These are phyloP conservation scores for Lasiosphaeria hispida DNA, from an alignment of 495 filamentous ascomycete species.

Conservation along the genomic window DNA sequence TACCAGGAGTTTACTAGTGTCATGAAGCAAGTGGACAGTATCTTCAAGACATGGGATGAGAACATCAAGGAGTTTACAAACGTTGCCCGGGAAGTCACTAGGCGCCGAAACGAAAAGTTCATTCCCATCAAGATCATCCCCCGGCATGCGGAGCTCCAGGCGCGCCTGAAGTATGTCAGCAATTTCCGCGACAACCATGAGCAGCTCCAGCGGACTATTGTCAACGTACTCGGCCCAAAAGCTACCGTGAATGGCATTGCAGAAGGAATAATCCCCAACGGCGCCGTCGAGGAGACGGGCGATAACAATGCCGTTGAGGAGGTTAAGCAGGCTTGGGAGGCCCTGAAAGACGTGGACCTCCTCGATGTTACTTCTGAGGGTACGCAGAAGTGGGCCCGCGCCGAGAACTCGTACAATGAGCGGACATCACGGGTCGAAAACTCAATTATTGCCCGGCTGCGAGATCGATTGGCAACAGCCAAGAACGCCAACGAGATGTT, in stretches of 20 bases:
- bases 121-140: slow-evolving; percentile 94
- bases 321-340: slow-evolving; percentile 89
- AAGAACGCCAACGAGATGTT: slow-evolving; percentile 99
- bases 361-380: slow-evolving; percentile 88
- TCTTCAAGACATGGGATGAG: slow-evolving; percentile 93
- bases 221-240: slow-evolving; percentile 85
- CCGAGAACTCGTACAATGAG: slow-evolving; percentile 94
- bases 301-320: slow-evolving; percentile 98
- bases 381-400: slow-evolving; percentile 84
- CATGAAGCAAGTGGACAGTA: slow-evolving; percentile 76
- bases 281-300: slow-evolving; percentile 84
- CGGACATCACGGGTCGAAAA: slow-evolving; percentile 95
- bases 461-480: slow-evolving; percentile 90
- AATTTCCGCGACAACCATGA: slow-evolving; percentile 96
- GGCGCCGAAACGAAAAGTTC: slow-evolving; percentile 90
- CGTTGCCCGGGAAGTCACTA: slow-evolving; percentile 87
- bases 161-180: slow-evolving; percentile 85
- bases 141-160: slow-evolving; percentile 80
- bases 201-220: slow-evolving; percentile 91
- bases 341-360: slow-evolving; percentile 89
- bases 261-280: slow-evolving; percentile 54
- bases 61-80: slow-evolving; percentile 97
- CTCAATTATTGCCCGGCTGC: slow-evolving; percentile 91
- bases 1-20: slow-evolving; percentile 84
- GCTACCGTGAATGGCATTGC: slow-evolving; percentile 47